Evolutionary conservation across 345 rosid genomes (phyloP).

Genomic region (Dovyalis caffra): DNA sequence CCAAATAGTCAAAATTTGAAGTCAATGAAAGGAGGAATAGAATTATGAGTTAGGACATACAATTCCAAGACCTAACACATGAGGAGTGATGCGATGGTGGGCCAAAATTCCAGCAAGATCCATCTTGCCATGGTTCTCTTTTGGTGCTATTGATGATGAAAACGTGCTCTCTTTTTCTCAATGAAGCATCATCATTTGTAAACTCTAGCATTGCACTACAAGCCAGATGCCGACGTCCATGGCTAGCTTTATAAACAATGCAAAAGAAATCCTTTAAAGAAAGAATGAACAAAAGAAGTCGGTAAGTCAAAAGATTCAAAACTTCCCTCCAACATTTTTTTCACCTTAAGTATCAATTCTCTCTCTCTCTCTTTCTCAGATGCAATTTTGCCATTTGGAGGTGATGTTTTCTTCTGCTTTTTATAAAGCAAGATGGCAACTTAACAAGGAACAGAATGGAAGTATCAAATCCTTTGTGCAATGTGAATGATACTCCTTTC

Average conservation of each 20-base stretch:
- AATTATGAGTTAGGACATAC: background rate
- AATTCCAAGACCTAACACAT: background rate
- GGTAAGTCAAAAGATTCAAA: conserved; percentile 25
- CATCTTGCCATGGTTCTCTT: conserved; percentile 12
- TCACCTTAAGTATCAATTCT: background rate
- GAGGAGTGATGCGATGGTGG: conserved; percentile 28
- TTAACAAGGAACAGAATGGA: conserved; percentile 8
- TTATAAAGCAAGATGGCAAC: conserved; percentile 11
- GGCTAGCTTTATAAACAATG: conserved; percentile 2
- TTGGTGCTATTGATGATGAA: conserved; percentile 34
- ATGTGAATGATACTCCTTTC: background rate
- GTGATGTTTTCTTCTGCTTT: conserved; percentile 17
- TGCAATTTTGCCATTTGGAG: conserved; percentile 16
- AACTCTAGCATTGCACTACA: conserved; percentile 26
- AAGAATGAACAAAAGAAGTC: background rate
- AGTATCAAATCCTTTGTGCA: background rate
- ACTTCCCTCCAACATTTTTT: conserved; percentile 1
- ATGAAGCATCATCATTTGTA: conserved; percentile 1
- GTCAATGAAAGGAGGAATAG: no score
- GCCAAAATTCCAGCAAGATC: conserved; percentile 34
- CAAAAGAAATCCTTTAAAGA: background rate
- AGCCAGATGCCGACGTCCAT: conserved; percentile 8
- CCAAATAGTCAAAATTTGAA: background rate
- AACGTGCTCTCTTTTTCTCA: conserved; percentile 9
- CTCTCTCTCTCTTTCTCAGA: background rate